Conservation (phyloP, 78 protist genomes). For the Dictyostelium brefeldianum region DNA sequence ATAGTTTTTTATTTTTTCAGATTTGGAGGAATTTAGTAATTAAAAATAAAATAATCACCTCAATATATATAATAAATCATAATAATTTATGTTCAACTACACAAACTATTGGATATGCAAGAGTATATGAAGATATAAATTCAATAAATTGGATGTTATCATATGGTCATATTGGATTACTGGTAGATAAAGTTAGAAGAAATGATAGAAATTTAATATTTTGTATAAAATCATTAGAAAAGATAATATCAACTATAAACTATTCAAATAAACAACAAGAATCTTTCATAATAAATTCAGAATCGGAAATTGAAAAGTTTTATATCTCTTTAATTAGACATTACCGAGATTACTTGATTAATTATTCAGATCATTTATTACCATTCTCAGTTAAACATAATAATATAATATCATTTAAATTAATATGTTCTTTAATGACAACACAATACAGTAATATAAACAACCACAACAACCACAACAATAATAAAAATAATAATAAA, state of each 20-base stretch:
- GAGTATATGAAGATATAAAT: neutral
- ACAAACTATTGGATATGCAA: neutral
- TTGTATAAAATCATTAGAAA: neutral
- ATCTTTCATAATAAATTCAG: neutral
- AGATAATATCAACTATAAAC: neutral
- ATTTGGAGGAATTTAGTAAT: neutral
- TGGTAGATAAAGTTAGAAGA: neutral
- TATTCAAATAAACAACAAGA: neutral
- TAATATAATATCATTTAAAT: slow-evolving; percentile 2
- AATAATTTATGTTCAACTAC: neutral
- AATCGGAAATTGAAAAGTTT: neutral
- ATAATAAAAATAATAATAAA: no score
- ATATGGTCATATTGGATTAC: neutral
- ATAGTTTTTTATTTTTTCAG: neutral
- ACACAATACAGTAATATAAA: neutral
- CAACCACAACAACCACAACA: neutral
- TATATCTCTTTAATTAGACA: neutral
- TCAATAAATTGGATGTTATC: neutral
- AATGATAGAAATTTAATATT: neutral
- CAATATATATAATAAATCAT: neutral
- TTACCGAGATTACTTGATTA: neutral
- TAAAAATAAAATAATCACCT: neutral
- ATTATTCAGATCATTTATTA: neutral
- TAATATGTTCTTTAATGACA: slow-evolving; percentile 12
- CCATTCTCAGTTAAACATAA: neutral